Evolutionary conservation across 108 stramenopile species (phyloP), one percentile per base, ranked within the genome.

Genomic region (Pelagomonas calceolata): DNA sequence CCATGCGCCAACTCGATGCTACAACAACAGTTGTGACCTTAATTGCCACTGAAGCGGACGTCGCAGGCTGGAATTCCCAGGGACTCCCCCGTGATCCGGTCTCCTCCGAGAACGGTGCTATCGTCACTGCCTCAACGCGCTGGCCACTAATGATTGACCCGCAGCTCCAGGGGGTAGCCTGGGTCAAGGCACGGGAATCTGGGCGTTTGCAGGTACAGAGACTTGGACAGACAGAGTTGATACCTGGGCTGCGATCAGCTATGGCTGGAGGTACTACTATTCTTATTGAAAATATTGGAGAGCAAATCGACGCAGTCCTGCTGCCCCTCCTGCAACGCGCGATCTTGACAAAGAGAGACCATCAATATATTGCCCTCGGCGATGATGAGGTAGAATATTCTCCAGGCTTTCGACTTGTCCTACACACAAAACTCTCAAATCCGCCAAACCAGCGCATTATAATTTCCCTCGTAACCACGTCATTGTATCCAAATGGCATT

Each of bases 101-200:
- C 12, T 86, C 85, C 14, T 73, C 67, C 5, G 88, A 88, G 60
- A 88, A 88, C 68, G 88, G 80, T 26, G 71, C 84, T 31, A 85
- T 88, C 26, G 82, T 87, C 10, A 66, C 37, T 29, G 84, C 76
- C 68, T 79, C 70, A 9, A 78, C 70, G 33, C 68, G 88, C 34
- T 88, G 88, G 88, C 85, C 86, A 0, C 76, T 88, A 33, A 67
- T 88, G 35, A 85, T 88, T 30, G 88, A 88, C 68, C 88, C 88
- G 31, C 86, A 88, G 77, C 82, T 88, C 63, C 82, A 80, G 74
- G 86, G 83, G 43, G 78, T 85, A 34, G 67, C 67, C 16, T 86
- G 86, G 86, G 76, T 86, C 65, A 76, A 74, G 64, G 71, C 37
- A 34, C 77, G 63, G 64, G 84, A 85, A 65, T 36, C 31, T 17